Conservation (phyloP, 495 filamentous ascomycete species). For the Chaetomium fimeti region DNA sequence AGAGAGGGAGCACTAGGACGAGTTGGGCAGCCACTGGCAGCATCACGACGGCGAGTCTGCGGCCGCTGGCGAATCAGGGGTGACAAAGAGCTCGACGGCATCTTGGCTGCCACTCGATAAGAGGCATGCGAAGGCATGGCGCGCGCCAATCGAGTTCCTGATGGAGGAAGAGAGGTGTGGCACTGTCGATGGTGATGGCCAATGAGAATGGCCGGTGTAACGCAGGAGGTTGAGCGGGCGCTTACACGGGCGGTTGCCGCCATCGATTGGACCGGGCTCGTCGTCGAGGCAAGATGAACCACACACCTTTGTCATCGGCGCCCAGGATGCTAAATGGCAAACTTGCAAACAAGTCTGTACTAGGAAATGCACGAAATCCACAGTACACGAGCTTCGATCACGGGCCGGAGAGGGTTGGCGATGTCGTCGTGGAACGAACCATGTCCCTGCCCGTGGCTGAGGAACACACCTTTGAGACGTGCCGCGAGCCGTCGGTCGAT, state of each 20-base stretch:
- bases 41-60: slow-evolving; percentile 21
- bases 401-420: background rate
- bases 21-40: slow-evolving; percentile 31
- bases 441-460: background rate
- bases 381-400: slow-evolving; percentile 3
- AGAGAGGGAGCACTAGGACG: slow-evolving; percentile 17
- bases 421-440: background rate
- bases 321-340: slow-evolving; percentile 1
- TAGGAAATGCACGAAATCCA: slow-evolving; percentile 2
- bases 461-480: background rate
- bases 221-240: slow-evolving; percentile 32
- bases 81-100: slow-evolving; percentile 14
- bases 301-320: slow-evolving; percentile 17
- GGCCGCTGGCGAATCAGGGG: slow-evolving; percentile 31
- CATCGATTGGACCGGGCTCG: slow-evolving; percentile 29
- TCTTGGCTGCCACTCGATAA: slow-evolving; percentile 29
- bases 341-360: background rate
- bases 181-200: slow-evolving; percentile 20
- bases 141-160: slow-evolving; percentile 35
- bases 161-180: slow-evolving; percentile 19
- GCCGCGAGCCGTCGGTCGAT: slow-evolving; percentile 11
- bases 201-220: slow-evolving; percentile 28
- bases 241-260: slow-evolving; percentile 33
- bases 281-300: slow-evolving; percentile 24
- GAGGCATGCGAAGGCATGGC: slow-evolving; percentile 33